Conservation (phyloP, 2,329 filamentous ascomycete species). For the Dothiorella sarmentorum region DNA sequence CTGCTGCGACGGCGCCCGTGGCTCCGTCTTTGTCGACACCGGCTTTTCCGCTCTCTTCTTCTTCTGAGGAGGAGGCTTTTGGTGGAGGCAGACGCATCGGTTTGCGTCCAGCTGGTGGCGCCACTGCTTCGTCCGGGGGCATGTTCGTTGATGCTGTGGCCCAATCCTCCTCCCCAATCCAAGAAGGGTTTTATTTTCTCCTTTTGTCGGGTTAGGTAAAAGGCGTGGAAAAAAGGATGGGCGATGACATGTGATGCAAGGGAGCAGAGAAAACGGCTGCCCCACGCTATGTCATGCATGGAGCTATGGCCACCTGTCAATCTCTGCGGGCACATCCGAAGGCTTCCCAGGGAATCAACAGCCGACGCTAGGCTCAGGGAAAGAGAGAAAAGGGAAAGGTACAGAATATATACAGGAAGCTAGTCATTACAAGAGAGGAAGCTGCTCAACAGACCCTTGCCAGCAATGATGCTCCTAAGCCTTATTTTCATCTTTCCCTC, state of each 20-base stretch:
- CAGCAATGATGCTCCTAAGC: no score
- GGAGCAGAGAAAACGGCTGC: background rate
- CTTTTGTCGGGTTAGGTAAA: no score
- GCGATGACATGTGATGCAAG: background rate
- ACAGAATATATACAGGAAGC: no score
- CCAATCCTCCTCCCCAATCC: no score
- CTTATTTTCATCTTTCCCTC: background rate
- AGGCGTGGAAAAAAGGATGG: no score
- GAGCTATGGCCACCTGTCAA: background rate
- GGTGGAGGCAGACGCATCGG: constrained; percentile 2
- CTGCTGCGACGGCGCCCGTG: background rate
- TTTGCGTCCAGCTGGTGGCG: background rate
- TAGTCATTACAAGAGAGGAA: background rate
- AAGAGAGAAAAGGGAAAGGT: no score
- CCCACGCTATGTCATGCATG: background rate
- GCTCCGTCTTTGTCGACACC: background rate
- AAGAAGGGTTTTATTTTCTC: no score
- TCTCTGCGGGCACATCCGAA: background rate
- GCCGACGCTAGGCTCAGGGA: background rate
- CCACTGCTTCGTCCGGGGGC: background rate
- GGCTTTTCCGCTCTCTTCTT: no score
- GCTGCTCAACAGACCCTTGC: background rate
- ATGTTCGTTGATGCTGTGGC: background rate
- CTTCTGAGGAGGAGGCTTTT: background rate
- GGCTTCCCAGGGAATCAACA: background rate